Base-by-base conservation (phyloP, 805 yeast species). In the Schizosaccharomyces cryophilus region DNA sequence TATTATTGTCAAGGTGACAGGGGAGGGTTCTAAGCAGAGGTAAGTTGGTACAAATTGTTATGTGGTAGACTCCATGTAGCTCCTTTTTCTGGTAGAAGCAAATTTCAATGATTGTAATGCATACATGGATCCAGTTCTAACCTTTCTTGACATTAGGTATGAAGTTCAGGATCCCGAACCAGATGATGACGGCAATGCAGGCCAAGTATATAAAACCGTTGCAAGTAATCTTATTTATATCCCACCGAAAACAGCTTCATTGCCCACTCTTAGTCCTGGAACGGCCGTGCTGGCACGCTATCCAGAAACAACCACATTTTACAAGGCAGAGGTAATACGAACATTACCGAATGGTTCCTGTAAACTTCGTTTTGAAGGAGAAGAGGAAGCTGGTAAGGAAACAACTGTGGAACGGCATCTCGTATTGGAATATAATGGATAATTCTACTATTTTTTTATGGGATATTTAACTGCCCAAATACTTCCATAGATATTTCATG, bases 111-210 rank as follows among this genome's bases (percentile, higher is more conserved):
- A 15, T 35, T 3, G 13, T 2, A 35, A 2, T 35, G 40, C 40
- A 35, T 35, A 7, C 40, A 35, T 9, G 40, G 40, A 35, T 66
- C 38, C 4, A 2, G 54, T 42, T n/a, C 48, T 15, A 38, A 54
- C n/a, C 6, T 21, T n/a, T 3, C 9, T 5, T 19, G 26, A 17
- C 51, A 5, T 19, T 31, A 77, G 80, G 62, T 88, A 83, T 69
- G 97, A 93, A 71, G 89, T 93, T n/a, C 80, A 87, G 66, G 98
- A 93, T 70, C 96, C 97, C 0, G 98, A 93, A 67, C 97, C 98
- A 0, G 98, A 93, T 68, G 97, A 90, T 67, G 78, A 82, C 66
- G 86, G 85, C 9, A 40, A 40, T n/a, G 89, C 3, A 96, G 95
- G 1, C 90, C 84, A 66, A 75, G 30, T 42, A 2, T 59, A 38